A percentile compares a stretch with the other conserved stretches of the same genome.
phyloP scores from a whole-genome alignment of 176 grass and related monocot species.

The Typha latifolia region DNA sequence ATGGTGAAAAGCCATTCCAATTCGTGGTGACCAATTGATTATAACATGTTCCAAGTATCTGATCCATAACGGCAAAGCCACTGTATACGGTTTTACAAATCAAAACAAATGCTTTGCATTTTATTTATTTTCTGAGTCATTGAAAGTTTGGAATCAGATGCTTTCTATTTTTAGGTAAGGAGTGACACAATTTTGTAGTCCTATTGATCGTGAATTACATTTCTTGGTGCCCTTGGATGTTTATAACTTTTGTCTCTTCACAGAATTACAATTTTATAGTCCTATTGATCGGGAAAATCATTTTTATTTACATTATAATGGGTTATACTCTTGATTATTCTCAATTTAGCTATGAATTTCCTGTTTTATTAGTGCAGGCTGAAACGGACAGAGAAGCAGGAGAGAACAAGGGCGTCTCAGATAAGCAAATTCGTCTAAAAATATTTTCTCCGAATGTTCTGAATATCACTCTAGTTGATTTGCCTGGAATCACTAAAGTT shows the following conservation, averaged over 20 bases:
- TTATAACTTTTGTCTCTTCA: background rate
- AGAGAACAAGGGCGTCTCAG: slow-evolving; percentile 82
- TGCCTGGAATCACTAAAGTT: slow-evolving; percentile 98
- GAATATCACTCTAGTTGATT: slow-evolving; percentile 92
- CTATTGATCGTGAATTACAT: background rate
- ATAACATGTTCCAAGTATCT: too few relatives aligned
- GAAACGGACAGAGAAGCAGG: slow-evolving; percentile 91
- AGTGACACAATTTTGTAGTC: too few relatives aligned
- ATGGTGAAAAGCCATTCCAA: too few relatives aligned
- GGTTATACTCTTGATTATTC: background rate
- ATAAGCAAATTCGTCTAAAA: slow-evolving; percentile 90
- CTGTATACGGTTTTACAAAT: too few relatives aligned
- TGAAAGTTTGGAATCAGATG: too few relatives aligned
- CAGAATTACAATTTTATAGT: too few relatives aligned
- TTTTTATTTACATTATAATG: background rate
- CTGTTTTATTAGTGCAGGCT: slow-evolving; percentile 39
- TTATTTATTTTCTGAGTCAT: too few relatives aligned
- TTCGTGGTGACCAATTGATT: too few relatives aligned
- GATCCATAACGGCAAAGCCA: too few relatives aligned
- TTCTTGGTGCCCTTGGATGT: background rate
- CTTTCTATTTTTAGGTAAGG: too few relatives aligned
- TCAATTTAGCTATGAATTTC: background rate
- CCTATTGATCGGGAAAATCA: too few relatives aligned
- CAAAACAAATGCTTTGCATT: too few relatives aligned
- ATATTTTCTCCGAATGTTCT: slow-evolving; percentile 98